Percentiles rank a stretch among this genome's conserved stretches.
Conservation (phyloP, 148 eudicot species). For the Amaranthus cruentus region DNA sequence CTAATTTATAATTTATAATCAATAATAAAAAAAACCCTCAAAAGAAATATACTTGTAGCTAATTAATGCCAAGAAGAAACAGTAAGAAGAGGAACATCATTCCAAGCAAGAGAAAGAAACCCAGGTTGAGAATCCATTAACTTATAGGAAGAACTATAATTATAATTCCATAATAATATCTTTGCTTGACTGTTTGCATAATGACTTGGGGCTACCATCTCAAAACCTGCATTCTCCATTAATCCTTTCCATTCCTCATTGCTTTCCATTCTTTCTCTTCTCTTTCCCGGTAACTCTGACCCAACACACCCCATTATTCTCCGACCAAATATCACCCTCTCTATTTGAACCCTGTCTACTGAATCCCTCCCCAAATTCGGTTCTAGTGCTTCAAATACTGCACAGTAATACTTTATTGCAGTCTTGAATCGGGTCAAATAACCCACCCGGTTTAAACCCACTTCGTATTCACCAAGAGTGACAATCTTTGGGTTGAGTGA, state of each 20-base stretch:
- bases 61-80: conserved; percentile 83
- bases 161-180: conserved; percentile 69
- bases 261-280: conserved; percentile 61
- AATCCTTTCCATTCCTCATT: conserved; percentile 57
- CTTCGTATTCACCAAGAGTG: conserved; percentile 84
- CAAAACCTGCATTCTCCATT: conserved; percentile 70
- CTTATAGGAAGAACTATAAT: conserved; percentile 53
- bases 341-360: conserved; percentile 51
- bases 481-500: conserved; percentile 61
- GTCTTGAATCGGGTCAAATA: conserved; percentile 50
- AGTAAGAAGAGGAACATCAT: conserved; percentile 60
- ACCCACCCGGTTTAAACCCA: conserved; percentile 54
- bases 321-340: conserved; percentile 50
- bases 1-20: not conserved
- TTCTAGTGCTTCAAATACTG: conserved; percentile 72
- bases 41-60: not conserved
- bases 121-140: conserved; percentile 53
- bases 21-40: not conserved
- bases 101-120: conserved; percentile 82
- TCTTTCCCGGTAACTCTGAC: conserved; percentile 39
- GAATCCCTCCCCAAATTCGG: conserved; percentile 64
- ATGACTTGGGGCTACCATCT: conserved; percentile 57
- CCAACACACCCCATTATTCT: conserved; percentile 56
- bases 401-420: conserved; percentile 55
- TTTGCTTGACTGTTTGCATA: conserved; percentile 84